phyloP scores from a whole-genome alignment of 331 rosid species.

The Malus hybrid region DNA sequence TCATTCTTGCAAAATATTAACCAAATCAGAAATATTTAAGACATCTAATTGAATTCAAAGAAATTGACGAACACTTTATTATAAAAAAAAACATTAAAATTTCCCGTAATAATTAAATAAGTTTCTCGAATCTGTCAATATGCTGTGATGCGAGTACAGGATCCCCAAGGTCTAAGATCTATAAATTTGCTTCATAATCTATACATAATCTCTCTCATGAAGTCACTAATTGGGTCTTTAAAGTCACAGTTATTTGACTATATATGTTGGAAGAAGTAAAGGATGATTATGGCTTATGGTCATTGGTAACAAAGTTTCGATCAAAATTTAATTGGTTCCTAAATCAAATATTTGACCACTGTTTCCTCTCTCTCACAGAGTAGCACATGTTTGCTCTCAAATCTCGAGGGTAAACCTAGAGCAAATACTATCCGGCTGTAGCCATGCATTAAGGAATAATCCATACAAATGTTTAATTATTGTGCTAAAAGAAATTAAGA shows the following conservation, averaged over 20 bases:
- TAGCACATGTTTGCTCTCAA: slow-evolving; percentile 3
- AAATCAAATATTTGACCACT: slow-evolving; percentile 6
- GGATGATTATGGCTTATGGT: background rate
- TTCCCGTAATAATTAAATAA: too few relatives aligned
- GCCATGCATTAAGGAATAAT: background rate
- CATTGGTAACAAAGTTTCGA: background rate
- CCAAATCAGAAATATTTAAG: too few relatives aligned
- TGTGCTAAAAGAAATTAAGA: background rate
- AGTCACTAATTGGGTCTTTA: too few relatives aligned
- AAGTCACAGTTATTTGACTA: too few relatives aligned
- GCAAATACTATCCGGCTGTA: background rate
- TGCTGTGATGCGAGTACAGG: slow-evolving; percentile 18
- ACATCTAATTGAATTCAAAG: background rate
- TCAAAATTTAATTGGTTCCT: background rate
- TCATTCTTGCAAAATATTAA: too few relatives aligned
- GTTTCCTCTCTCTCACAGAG: background rate
- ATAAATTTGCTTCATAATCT: background rate
- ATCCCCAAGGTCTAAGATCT: slow-evolving; percentile 13
- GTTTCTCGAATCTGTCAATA: slow-evolving; percentile 6
- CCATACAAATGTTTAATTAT: background rate
- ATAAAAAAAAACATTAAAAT: too few relatives aligned
- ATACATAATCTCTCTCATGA: background rate
- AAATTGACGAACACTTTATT: too few relatives aligned
- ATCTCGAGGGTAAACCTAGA: slow-evolving; percentile 1
- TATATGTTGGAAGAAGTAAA: too few relatives aligned